These are phyloP conservation scores for Starmera stellimalicola DNA, from an alignment of 1,139 yeast genomes.

Conservation along the genomic window DNA sequence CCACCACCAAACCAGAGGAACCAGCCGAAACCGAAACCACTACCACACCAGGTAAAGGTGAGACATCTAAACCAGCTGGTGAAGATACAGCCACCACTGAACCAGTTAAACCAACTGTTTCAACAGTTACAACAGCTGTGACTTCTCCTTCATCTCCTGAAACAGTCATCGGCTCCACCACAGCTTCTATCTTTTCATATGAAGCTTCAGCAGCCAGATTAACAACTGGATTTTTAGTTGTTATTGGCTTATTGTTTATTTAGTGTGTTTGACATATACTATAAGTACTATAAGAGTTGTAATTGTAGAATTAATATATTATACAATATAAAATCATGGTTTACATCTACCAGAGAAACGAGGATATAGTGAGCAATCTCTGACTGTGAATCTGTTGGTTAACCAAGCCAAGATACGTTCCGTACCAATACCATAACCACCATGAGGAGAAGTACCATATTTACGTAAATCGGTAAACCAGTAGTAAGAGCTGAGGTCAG, in stretches of 20 bases:
- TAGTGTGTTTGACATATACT: too few relatives aligned
- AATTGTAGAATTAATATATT: too few relatives aligned
- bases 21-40: not conserved
- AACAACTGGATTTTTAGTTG: too few relatives aligned
- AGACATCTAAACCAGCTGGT: not conserved
- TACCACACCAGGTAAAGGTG: not conserved
- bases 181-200: too few relatives aligned
- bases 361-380: slow-evolving; percentile 96
- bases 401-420: slow-evolving; percentile 98
- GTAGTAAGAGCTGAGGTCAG: slow-evolving; percentile 66
- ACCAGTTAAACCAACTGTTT: not conserved
- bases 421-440: slow-evolving; percentile 98
- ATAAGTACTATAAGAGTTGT: too few relatives aligned
- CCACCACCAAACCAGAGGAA: not conserved
- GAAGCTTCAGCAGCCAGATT: too few relatives aligned
- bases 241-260: too few relatives aligned
- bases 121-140: too few relatives aligned
- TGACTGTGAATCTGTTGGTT: slow-evolving; percentile 93
- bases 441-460: slow-evolving; percentile 97
- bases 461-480: slow-evolving; percentile 95
- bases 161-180: too few relatives aligned
- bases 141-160: too few relatives aligned
- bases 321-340: slow-evolving; percentile 42
- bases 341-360: slow-evolving; percentile 97
- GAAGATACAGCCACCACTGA: not conserved